phyloP scores from a whole-genome alignment of 139 green algal species.

The Diplosphaera chodatii region DNA sequence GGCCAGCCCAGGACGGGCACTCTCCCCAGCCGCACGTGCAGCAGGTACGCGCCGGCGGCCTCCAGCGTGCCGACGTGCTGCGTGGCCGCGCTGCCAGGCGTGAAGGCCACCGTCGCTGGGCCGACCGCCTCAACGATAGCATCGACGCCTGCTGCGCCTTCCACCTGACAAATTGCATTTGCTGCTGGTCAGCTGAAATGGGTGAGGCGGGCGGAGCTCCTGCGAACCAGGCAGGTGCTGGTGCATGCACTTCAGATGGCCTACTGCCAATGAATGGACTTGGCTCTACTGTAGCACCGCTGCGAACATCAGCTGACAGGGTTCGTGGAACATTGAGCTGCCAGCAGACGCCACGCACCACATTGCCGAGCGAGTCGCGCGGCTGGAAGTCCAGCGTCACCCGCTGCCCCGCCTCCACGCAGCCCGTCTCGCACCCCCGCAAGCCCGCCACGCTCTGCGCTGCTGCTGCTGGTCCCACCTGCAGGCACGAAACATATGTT shows the following conservation, averaged over 20 bases:
- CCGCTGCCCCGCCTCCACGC: neutral
- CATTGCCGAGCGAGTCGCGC: neutral
- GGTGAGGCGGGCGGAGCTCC: too few species aligned
- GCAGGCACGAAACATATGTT: too few species aligned
- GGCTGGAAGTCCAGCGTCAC: neutral
- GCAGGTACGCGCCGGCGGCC: conserved; percentile 8
- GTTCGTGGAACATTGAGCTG: too few species aligned
- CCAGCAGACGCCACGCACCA: too few species aligned
- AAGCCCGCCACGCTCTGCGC: neutral
- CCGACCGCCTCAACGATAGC: neutral
- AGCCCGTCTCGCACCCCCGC: neutral
- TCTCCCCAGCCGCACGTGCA: conserved; percentile 1
- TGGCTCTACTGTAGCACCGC: too few species aligned
- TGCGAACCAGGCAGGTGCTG: too few species aligned
- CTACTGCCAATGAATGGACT: too few species aligned
- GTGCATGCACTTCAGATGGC: too few species aligned
- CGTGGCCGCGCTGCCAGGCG: neutral
- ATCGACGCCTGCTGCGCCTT: neutral
- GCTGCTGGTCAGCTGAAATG: too few species aligned
- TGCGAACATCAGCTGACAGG: too few species aligned
- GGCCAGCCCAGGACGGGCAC: neutral
- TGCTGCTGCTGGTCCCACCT: neutral
- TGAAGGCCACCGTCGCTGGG: neutral
- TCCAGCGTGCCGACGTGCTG: neutral
- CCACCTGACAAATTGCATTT: too few species aligned